Conservation (phyloP, 2,329 filamentous ascomycete genomes). For the Escovopsis sp. region DNA sequence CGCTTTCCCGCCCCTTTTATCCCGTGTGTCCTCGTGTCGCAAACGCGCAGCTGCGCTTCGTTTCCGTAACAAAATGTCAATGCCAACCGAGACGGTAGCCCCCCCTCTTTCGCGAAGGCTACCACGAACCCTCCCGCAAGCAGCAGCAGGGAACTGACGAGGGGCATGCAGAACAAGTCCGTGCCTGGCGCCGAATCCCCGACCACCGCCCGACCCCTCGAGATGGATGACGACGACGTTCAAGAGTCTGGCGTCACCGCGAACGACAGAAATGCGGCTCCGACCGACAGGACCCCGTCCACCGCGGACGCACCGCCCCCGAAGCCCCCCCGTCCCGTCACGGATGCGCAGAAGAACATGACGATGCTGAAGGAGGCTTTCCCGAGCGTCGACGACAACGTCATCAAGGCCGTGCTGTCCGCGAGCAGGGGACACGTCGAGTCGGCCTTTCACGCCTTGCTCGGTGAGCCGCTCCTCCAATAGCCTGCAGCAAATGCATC, state of each 20-base stretch:
- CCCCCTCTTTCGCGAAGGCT: background rate
- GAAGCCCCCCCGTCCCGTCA: slow-evolving; percentile 74
- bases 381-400: slow-evolving; percentile 60
- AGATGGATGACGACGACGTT: slow-evolving; percentile 56
- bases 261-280: slow-evolving; percentile 22
- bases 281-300: slow-evolving; percentile 11
- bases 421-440: slow-evolving; percentile 83
- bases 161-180: slow-evolving; percentile 27
- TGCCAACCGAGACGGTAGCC: slow-evolving; percentile 27
- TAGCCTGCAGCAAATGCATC: no score
- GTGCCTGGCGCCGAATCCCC: slow-evolving; percentile 44
- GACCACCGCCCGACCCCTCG: slow-evolving; percentile 48
- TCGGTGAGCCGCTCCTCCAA: slow-evolving; percentile 39
- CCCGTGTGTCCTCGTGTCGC: no score
- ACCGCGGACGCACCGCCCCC: slow-evolving; percentile 40
- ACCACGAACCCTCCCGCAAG: slow-evolving; percentile 3
- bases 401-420: slow-evolving; percentile 76
- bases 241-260: slow-evolving; percentile 42
- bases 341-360: slow-evolving; percentile 71
- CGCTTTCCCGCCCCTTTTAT: no score
- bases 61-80: slow-evolving; percentile 22
- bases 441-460: slow-evolving; percentile 84
- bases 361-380: slow-evolving; percentile 88
- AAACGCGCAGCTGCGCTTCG: background rate
- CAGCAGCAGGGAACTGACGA: slow-evolving; percentile 10